Base-by-base conservation (phyloP, 495 filamentous ascomycete genomes). In the Aspergillus heteromorphus region DNA sequence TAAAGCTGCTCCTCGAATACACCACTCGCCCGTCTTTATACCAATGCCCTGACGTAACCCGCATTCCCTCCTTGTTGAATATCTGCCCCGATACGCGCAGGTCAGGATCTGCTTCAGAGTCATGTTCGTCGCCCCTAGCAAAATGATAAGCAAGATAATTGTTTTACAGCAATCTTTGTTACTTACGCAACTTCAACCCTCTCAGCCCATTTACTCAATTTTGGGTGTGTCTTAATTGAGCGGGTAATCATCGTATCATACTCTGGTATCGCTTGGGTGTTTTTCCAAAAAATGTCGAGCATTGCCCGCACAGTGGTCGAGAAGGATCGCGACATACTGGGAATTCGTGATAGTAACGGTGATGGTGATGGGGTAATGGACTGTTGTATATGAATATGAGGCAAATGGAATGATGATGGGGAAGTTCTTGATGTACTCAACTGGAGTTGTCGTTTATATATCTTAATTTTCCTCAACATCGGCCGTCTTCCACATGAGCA, bases 271-370 rank as follows among this genome's bases (percentile, higher is more conserved):
- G 30, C 30, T 40, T 38, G 2, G 34, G 48, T 51, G 34, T 51
- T 51, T 40, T 51, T 51, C 48, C 29, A 51, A 40, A 51, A 18
- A 40, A 51, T 51, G 19, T 51, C 14, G 48, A 51, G 48, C 17
- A 51, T 14, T 40, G 48, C 30, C 18, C 48, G 48, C n/a, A 40
- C 19, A 21, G 30, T 51, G n/a, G 48, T 38, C 19, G 48, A 51
- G 48, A 51, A 51, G 34, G 48, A 40, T 40, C 48, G 48, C 29
- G 48, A 51, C 48, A 51, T 51, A 49, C 47, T 49, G 47, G 29
- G 31, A 51, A 7, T 40, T 36, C 17, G 36, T 51, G 17, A 38
- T 51, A 40, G 48, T 40, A 40, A 51, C 25, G 48, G 48, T 51
- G 48, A 38, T 13, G 36, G 18, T 40, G 18, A 38, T 51, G 48